Evolutionary conservation across 805 yeast species (phyloP).

Genomic region (Saccharomycopsis schoenii): DNA sequence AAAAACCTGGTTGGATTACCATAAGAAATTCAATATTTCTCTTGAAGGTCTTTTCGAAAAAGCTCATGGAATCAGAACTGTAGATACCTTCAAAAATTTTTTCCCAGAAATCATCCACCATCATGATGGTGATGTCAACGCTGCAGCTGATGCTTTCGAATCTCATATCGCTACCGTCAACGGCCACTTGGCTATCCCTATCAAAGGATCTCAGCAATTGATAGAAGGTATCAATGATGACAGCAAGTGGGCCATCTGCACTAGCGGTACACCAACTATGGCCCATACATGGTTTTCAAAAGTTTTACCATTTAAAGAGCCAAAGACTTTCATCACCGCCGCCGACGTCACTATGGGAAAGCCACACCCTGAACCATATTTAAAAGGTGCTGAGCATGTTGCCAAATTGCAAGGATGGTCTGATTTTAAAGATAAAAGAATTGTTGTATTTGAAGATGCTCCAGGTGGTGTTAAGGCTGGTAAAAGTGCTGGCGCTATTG

Average conservation of each 20-base stretch:
- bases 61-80: conserved; percentile 77
- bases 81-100: conserved; percentile 63
- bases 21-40: conserved; percentile 51
- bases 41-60: conserved; percentile 30
- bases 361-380: conserved; percentile 82
- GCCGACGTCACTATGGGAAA: conserved; percentile 72
- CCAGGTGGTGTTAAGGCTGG: conserved; percentile 85
- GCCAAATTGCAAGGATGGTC: conserved; percentile 28
- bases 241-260: conserved; percentile 77
- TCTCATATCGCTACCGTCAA: conserved; percentile 60
- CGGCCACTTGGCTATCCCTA: conserved; percentile 64
- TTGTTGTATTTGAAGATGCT: conserved; percentile 78
- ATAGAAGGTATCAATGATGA: conserved; percentile 31
- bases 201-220: conserved; percentile 65
- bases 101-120: conserved; percentile 60
- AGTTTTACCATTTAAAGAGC: conserved; percentile 50
- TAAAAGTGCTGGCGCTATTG: conserved; percentile 71
- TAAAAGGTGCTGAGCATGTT: conserved; percentile 36
- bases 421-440: conserved; percentile 30
- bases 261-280: conserved; percentile 70
- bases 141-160: conserved; percentile 58
- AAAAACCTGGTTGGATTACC: conserved; percentile 71
- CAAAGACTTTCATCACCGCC: conserved; percentile 73
- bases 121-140: conserved; percentile 29
- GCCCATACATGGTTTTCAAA: conserved; percentile 67